Conservation (phyloP, 352 stramenopile species). For the Globisporangium camurandrum region DNA sequence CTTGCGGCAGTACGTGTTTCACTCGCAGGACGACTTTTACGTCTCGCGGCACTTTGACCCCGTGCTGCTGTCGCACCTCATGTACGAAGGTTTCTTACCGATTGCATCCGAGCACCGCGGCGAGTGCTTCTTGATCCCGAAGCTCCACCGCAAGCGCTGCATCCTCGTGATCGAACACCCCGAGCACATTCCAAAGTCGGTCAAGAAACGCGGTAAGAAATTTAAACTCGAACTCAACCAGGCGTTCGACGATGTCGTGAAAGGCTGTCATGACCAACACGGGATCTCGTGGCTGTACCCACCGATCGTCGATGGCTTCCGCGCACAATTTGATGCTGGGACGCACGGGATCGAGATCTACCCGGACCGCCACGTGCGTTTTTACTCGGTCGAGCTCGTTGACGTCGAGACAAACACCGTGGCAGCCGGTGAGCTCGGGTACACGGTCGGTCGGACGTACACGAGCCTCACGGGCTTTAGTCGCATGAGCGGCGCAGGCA, state of each 20-base stretch:
- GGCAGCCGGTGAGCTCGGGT: constrained; percentile 88
- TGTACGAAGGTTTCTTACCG: constrained; percentile 92
- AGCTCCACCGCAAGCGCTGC: constrained; percentile 87
- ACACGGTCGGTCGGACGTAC: constrained; percentile 90
- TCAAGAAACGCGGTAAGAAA: constrained; percentile 85
- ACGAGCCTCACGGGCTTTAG: constrained; percentile 85
- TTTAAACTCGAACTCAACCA: constrained; percentile 87
- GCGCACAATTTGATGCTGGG: constrained; percentile 47
- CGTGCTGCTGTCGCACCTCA: constrained; percentile 85
- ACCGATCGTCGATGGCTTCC: constrained; percentile 82
- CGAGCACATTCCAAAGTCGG: constrained; percentile 84
- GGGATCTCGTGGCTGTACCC: constrained; percentile 91
- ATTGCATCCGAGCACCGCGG: constrained; percentile 83
- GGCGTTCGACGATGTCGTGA: constrained; percentile 84
- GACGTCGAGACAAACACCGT: constrained; percentile 70
- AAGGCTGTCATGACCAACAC: constrained; percentile 89
- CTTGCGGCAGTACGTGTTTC: constrained; percentile 76
- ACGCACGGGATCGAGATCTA: constrained; percentile 57
- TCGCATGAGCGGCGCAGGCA: constrained; percentile 62
- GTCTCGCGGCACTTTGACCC: constrained; percentile 86
- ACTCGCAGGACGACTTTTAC: constrained; percentile 93
- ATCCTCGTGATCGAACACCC: constrained; percentile 57
- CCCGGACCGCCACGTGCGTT: constrained; percentile 46
- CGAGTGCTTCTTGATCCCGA: constrained; percentile 75
- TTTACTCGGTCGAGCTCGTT: constrained; percentile 90